These are phyloP conservation scores for Eucalyptus microcorys DNA, from an alignment of 345 rosid species.

Conservation along the genomic window DNA sequence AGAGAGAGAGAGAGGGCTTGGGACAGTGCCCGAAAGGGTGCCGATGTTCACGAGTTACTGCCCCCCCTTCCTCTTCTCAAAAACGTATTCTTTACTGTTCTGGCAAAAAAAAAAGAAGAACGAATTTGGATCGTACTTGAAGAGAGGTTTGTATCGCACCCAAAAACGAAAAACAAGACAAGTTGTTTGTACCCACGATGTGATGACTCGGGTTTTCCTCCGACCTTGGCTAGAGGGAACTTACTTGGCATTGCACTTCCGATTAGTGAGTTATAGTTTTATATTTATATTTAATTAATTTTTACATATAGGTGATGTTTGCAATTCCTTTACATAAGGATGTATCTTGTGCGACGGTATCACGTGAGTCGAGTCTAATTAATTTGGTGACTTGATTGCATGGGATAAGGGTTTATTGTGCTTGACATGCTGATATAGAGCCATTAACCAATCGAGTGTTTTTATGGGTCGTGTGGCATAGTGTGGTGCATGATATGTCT, in stretches of 20 bases:
- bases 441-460: neutral
- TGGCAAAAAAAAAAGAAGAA: too few relatives aligned
- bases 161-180: neutral
- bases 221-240: neutral
- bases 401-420: neutral
- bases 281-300: too few relatives aligned
- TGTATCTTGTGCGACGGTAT: neutral
- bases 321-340: neutral
- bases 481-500: neutral
- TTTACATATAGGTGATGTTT: neutral
- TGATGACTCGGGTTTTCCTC: neutral
- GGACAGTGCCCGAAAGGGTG: neutral
- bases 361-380: neutral
- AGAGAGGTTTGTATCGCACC: neutral
- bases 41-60: neutral
- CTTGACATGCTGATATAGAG: neutral
- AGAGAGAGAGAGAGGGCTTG: neutral
- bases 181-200: neutral
- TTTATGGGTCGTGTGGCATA: neutral
- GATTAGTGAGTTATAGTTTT: neutral
- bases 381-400: neutral
- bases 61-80: neutral
- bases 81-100: neutral
- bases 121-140: neutral
- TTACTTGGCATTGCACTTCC: neutral